phyloP scores from a whole-genome alignment of 148 eudicot genomes.

The Salicornia ramosissima region DNA sequence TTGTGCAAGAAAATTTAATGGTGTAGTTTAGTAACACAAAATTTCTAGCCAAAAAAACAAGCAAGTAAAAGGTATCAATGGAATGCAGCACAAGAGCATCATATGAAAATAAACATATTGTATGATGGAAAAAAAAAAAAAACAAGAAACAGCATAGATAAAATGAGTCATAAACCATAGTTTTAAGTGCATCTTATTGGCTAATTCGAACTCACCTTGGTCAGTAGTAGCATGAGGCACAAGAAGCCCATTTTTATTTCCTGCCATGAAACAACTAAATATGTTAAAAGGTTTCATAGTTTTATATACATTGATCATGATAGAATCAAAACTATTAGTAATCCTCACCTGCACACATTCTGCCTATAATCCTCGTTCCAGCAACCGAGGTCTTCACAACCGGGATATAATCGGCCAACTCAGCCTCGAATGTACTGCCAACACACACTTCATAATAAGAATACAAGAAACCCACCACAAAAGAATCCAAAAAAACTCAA shows the following conservation, averaged over 20 bases:
- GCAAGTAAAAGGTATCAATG: no score
- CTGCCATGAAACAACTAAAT: constrained; percentile 32
- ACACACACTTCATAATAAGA: neutral
- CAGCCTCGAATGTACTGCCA: constrained; percentile 57
- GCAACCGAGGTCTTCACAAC: constrained; percentile 56
- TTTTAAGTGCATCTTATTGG: neutral
- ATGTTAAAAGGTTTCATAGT: neutral
- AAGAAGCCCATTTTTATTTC: constrained; percentile 94
- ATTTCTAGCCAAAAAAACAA: no score
- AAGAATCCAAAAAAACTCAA: neutral
- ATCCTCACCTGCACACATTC: constrained; percentile 53
- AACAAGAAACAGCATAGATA: neutral
- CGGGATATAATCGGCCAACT: constrained; percentile 50
- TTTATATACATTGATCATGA: neutral
- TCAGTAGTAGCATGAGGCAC: constrained; percentile 92
- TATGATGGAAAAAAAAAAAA: neutral
- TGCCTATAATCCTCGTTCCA: constrained; percentile 55
- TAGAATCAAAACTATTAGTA: neutral
- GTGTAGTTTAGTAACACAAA: no score
- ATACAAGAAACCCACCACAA: neutral
- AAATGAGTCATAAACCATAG: neutral
- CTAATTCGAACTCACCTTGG: constrained; percentile 51
- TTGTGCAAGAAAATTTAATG: no score
- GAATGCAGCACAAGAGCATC: no score
- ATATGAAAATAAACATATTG: no score